Conservation (phyloP, 371 early-diverging fungal genomes). For the Rhizopus delemar region DNA sequence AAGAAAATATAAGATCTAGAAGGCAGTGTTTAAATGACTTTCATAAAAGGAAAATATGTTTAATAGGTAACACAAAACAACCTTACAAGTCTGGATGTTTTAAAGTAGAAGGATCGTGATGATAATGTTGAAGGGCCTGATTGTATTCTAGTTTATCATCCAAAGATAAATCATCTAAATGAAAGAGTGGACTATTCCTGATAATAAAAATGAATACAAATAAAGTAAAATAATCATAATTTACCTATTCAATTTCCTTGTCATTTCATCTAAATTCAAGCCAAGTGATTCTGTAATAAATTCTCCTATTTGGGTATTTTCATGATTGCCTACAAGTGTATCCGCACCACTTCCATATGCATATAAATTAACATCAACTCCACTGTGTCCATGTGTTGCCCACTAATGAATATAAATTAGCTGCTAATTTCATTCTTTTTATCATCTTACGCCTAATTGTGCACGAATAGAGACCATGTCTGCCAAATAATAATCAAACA, state of each 20-base stretch:
- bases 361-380: slow-evolving; percentile 93
- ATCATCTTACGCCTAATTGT: slow-evolving; percentile 58
- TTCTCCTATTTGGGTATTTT: slow-evolving; percentile 86
- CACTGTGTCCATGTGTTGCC: slow-evolving; percentile 92
- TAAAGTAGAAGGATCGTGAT: slow-evolving; percentile 11
- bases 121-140: slow-evolving; percentile 38
- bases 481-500: slow-evolving; percentile 60
- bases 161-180: slow-evolving; percentile 25
- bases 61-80: no score
- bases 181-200: slow-evolving; percentile 33
- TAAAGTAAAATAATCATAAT: neutral
- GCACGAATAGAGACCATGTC: slow-evolving; percentile 74
- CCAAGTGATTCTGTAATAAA: slow-evolving; percentile 67
- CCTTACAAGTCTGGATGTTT: neutral
- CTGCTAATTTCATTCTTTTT: neutral
- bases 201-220: neutral
- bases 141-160: slow-evolving; percentile 37
- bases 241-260: slow-evolving; percentile 56
- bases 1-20: no score
- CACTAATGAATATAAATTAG: slow-evolving; percentile 48
- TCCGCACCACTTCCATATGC: slow-evolving; percentile 63
- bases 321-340: slow-evolving; percentile 65
- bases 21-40: neutral
- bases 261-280: slow-evolving; percentile 66
- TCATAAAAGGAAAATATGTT: neutral